phyloP scores from a whole-genome alignment of 2,329 filamentous ascomycete genomes.

The Penicillium thymicola region DNA sequence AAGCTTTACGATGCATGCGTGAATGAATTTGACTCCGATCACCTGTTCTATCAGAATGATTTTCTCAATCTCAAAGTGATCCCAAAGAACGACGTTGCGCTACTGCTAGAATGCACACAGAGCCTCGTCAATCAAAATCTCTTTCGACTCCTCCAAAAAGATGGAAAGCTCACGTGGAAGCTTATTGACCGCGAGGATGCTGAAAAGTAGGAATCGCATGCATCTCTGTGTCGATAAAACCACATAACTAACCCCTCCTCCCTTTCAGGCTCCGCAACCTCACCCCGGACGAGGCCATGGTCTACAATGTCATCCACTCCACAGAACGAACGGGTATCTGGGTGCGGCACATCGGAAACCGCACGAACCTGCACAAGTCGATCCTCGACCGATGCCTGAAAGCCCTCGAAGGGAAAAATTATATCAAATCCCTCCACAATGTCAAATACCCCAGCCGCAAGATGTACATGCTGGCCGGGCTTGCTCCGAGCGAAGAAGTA shows the following conservation, averaged over 20 bases:
- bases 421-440: slow-evolving; percentile 86
- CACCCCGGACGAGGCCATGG: slow-evolving; percentile 70
- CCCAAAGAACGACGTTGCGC: slow-evolving; percentile 41
- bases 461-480: slow-evolving; percentile 88
- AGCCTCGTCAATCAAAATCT: slow-evolving; percentile 46
- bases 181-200: slow-evolving; percentile 48
- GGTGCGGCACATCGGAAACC: slow-evolving; percentile 77
- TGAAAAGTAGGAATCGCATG: slow-evolving; percentile 40
- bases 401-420: slow-evolving; percentile 72
- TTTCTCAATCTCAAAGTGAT: slow-evolving; percentile 43
- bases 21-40: slow-evolving; percentile 39
- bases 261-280: slow-evolving; percentile 43
- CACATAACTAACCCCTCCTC: slow-evolving; percentile 8
- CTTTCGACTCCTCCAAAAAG: slow-evolving; percentile 45
- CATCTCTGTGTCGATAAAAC: neutral
- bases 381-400: slow-evolving; percentile 79
- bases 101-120: slow-evolving; percentile 46
- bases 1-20: slow-evolving; percentile 46
- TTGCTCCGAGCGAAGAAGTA: slow-evolving; percentile 82
- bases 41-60: slow-evolving; percentile 48
- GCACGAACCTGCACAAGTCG: slow-evolving; percentile 78
- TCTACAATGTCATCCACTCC: slow-evolving; percentile 87
- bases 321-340: slow-evolving; percentile 83
- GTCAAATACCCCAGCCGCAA: slow-evolving; percentile 88
- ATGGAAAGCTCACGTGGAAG: slow-evolving; percentile 48